A percentile compares a stretch with the other conserved stretches of the same genome.
Conservation (phyloP, 2,329 filamentous ascomycete species). For the Fusarium acutatum region DNA sequence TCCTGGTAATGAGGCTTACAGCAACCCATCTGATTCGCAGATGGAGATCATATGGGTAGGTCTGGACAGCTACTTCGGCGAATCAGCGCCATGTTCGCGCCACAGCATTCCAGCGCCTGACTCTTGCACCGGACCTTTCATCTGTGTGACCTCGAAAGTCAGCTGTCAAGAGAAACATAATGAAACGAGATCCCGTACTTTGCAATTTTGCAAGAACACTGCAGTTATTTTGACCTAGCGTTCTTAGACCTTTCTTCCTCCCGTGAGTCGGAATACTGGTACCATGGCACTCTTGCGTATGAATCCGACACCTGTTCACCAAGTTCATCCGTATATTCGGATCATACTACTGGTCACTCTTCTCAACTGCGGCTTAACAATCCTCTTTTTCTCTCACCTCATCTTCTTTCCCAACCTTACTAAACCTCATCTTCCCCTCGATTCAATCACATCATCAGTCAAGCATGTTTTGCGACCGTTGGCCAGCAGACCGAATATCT, state of each 20-base stretch:
- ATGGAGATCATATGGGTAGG: background rate
- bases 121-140: background rate
- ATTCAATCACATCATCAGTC: background rate
- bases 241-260: background rate
- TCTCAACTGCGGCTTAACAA: background rate
- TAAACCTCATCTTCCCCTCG: rapidly evolving
- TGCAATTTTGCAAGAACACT: background rate
- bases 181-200: background rate
- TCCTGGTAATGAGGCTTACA: background rate
- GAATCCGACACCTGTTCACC: background rate
- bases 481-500: background rate
- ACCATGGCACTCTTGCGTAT: background rate
- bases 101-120: background rate
- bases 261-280: rapidly evolving
- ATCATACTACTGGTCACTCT: background rate
- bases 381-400: background rate
- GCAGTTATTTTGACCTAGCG: too few species aligned
- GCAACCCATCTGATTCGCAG: rapidly evolving
- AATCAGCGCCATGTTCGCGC: background rate
- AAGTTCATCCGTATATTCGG: background rate
- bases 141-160: background rate
- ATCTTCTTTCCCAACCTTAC: background rate
- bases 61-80: background rate
- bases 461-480: background rate
- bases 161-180: background rate